phyloP scores from a whole-genome alignment of 2,329 filamentous ascomycete genomes.

The Dactylellina drechsleri region DNA sequence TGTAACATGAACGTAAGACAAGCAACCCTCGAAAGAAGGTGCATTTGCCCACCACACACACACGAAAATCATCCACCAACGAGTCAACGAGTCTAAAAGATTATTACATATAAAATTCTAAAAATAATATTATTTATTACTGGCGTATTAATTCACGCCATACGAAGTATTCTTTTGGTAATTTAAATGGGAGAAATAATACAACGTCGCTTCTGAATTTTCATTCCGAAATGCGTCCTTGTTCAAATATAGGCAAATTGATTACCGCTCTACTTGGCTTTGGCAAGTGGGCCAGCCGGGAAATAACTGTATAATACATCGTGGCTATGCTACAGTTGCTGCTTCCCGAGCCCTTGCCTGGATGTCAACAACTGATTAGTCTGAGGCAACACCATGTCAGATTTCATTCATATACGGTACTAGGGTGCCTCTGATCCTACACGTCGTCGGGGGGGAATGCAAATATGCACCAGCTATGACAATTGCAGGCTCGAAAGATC shows the following conservation, averaged over 20 bases:
- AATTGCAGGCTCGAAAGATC: constrained; percentile 16
- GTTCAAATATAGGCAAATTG: constrained; percentile 42
- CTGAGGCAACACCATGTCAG: constrained; percentile 46
- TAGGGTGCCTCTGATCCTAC: constrained; percentile 6
- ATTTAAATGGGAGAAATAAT: constrained; percentile 21
- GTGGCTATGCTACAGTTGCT: constrained; percentile 46
- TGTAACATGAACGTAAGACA: constrained; percentile 53
- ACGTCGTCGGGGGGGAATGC: constrained; percentile 31
- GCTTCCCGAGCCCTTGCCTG: constrained; percentile 29
- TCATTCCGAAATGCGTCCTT: constrained; percentile 49
- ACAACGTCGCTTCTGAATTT: constrained; percentile 21
- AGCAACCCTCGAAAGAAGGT: constrained; percentile 10
- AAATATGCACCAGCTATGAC: constrained; percentile 27
- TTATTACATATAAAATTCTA: constrained; percentile 4
- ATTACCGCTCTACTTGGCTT: background rate
- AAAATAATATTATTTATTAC: constrained; percentile 15
- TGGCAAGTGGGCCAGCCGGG: background rate
- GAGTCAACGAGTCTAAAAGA: background rate
- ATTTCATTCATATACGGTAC: constrained; percentile 10
- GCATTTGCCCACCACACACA: constrained; percentile 27
- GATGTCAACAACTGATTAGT: constrained; percentile 31
- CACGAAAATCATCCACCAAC: too few species aligned
- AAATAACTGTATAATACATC: background rate
- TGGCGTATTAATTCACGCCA: constrained; percentile 8
- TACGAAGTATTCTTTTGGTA: constrained; percentile 13